Percentiles rank a stretch among this genome's conserved stretches.
These are phyloP conservation scores for Leccinum uliginosum DNA, from an alignment of 768 basidiomycete genomes.

Conservation along the genomic window DNA sequence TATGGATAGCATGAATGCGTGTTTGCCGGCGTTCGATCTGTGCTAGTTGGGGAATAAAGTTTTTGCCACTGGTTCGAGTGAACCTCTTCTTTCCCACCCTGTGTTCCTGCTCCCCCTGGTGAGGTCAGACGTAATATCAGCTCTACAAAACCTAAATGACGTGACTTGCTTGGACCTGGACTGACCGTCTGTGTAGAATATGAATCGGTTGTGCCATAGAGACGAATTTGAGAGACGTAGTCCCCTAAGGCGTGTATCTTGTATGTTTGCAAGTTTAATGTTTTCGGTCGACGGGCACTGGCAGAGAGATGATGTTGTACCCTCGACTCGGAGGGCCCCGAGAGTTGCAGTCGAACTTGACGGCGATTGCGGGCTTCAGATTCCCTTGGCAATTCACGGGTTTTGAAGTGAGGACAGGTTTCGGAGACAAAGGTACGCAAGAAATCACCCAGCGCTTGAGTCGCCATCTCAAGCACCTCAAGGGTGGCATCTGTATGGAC, in stretches of 20 bases:
- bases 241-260: neutral
- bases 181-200: neutral
- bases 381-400: neutral
- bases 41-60: neutral
- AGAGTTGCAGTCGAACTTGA: neutral
- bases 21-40: neutral
- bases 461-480: no score
- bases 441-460: no score
- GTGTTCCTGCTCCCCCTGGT: neutral
- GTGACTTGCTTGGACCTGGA: neutral
- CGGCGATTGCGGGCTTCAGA: neutral
- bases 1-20: neutral
- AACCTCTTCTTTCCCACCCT: neutral
- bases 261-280: neutral
- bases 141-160: neutral
- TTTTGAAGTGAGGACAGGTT: neutral
- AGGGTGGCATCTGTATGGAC: no score
- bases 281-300: neutral
- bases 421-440: no score
- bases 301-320: neutral
- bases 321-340: no score
- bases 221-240: neutral
- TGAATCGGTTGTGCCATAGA: neutral
- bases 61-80: neutral
- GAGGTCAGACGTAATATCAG: neutral